Evolutionary conservation across 2,329 filamentous ascomycete genomes (phyloP).

Genomic region (Nemania serpens): DNA sequence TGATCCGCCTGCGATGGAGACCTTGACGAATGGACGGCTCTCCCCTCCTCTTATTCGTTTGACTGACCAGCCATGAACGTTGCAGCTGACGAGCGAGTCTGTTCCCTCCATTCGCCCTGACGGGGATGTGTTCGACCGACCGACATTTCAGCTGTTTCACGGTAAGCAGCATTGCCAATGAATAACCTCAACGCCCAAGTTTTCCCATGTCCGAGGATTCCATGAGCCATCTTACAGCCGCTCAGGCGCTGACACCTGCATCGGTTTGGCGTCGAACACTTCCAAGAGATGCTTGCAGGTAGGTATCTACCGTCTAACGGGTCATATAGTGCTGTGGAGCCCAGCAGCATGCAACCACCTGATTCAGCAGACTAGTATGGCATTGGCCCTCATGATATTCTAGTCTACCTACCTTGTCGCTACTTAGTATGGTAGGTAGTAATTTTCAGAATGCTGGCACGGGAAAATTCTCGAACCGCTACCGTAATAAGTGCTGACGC

Average conservation of each 20-base stretch:
- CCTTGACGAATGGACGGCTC: neutral
- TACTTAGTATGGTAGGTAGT: neutral
- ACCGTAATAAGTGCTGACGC: conserved; percentile 16
- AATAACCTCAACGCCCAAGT: neutral
- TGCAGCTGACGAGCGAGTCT: neutral
- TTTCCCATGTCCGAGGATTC: conserved; percentile 12
- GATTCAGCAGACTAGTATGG: conserved; percentile 15
- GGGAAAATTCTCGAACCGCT: conserved; percentile 5
- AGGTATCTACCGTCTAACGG: neutral
- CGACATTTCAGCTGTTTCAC: conserved; percentile 27
- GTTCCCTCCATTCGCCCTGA: neutral
- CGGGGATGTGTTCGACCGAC: conserved; percentile 21
- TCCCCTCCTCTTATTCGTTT: neutral
- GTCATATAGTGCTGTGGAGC: neutral
- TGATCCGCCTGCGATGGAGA: neutral
- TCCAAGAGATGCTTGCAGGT: neutral
- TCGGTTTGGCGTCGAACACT: conserved; percentile 14
- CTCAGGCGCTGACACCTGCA: conserved; percentile 23
- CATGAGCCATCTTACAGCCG: conserved; percentile 20
- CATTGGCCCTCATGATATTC: conserved; percentile 5
- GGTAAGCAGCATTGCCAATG: conserved; percentile 16
- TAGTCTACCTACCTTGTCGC: neutral
- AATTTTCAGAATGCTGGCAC: neutral
- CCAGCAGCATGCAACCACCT: conserved; percentile 5
- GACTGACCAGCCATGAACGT: conserved; percentile 2